Evolutionary conservation across 345 rosid genomes (phyloP), one percentile per base, ranked within the genome.

Genomic region (Xanthoceras sorbifolium): DNA sequence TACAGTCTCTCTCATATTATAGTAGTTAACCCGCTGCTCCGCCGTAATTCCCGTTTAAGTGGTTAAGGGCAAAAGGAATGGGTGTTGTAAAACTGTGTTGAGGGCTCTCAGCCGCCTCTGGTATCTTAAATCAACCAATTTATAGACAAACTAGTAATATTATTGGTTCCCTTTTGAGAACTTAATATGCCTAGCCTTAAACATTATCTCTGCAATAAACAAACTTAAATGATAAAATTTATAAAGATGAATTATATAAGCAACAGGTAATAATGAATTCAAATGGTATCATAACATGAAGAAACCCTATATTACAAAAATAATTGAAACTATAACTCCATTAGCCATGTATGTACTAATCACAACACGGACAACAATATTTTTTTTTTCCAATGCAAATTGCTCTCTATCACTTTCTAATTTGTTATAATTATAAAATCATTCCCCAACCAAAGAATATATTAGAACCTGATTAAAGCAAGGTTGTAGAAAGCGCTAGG

Each of bases 151-250:
- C 29, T n/a, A 6, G 10, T 40, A n/a, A 12, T 10, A 44, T 68
- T n/a, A 23, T 46, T 15, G 2, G 10, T 57, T 23, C 22, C 20
- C 64, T 7, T 3, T 20, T 22, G 7, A 8, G 2, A 64, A 15
- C 36, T 75, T 65, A 8, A 38, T 6, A 75, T 15, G 23, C 55
- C 28, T 29, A 23, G 29, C 64, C 5, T 23, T 15, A 76, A 54
- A 18, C 64, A 76, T 6, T 17, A 25, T 76, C 46, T 64, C 22
- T 67, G 36, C 34, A 40, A 36, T 55, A 76, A 31, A 14, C 64
- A 6, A 34, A 67, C 5, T 4, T 7, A 23, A 52, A 46, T 28
- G 46, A 54, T 25, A 8, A 57, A 28, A 3, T 12, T 36, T 48
- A 71, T 28, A 32, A n/a, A 23, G 26, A 20, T 18, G 64, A n/a